Percentiles rank a stretch among this genome's conserved stretches.
Conservation (phyloP, 345 rosid species). For the Eucalyptus paniculata region DNA sequence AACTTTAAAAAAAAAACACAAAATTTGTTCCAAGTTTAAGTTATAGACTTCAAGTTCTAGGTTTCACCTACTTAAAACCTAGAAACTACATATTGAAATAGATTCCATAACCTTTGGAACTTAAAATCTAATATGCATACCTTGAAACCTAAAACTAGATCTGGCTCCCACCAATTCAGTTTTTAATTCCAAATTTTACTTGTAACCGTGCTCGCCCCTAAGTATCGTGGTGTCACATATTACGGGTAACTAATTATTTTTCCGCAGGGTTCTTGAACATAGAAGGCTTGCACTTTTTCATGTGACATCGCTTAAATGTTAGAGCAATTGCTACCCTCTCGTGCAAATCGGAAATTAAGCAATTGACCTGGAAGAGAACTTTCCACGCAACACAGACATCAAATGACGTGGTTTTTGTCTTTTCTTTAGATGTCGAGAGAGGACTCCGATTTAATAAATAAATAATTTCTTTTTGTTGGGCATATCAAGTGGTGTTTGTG, state of each 20-base stretch:
- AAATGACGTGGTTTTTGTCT: not conserved
- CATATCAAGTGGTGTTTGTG: not conserved
- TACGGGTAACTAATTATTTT: not conserved
- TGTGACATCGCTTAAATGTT: not conserved
- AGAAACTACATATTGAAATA: accelerated
- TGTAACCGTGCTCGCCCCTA: accelerated
- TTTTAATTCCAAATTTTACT: accelerated
- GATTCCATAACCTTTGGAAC: no score
- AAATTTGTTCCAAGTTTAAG: no score
- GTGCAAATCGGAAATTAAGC: not conserved
- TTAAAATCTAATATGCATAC: accelerated
- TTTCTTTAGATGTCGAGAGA: not conserved
- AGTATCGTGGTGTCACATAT: not conserved
- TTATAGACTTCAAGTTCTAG: accelerated
- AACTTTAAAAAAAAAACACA: no score
- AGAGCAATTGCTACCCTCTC: not conserved
- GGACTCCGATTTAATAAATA: not conserved
- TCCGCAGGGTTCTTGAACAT: no score
- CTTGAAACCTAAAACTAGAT: accelerated
- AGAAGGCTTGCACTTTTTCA: not conserved
- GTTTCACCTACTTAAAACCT: no score
- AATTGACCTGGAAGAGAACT: not conserved
- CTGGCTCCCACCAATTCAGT: accelerated
- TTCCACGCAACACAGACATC: not conserved
- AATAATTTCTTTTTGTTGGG: no score